These are phyloP conservation scores for Hypoxylon sp. DNA, from an alignment of 2,329 filamentous ascomycete genomes.

Conservation along the genomic window DNA sequence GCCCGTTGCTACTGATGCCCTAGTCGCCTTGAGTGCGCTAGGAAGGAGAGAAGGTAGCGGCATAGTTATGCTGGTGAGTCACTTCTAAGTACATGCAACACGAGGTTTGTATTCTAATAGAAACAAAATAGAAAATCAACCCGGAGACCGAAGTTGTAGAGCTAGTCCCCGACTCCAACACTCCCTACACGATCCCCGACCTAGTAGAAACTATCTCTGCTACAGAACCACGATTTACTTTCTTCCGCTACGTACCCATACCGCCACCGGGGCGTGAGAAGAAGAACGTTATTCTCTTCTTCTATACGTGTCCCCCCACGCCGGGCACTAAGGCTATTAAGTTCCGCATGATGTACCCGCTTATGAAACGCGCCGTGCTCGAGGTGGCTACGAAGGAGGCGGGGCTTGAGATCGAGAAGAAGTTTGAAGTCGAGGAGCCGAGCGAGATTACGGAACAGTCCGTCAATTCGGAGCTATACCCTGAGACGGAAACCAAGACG, in stretches of 20 bases:
- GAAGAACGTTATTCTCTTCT: constrained; percentile 77
- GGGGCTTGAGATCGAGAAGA: constrained; percentile 77
- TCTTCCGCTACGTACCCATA: constrained; percentile 74
- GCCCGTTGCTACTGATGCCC: constrained; percentile 73
- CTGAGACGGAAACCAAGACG: constrained; percentile 75
- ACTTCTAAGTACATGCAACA: constrained; percentile 18
- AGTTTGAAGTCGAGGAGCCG: constrained; percentile 77
- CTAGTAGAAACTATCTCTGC: constrained; percentile 74
- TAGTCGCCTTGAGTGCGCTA: constrained; percentile 74
- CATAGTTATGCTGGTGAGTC: constrained; percentile 76
- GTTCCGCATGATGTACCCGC: constrained; percentile 87
- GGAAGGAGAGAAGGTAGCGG: constrained; percentile 64
- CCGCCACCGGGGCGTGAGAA: constrained; percentile 63
- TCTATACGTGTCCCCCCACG: constrained; percentile 83
- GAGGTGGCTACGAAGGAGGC: constrained; percentile 76
- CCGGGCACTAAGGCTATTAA: constrained; percentile 77
- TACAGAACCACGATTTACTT: constrained; percentile 81
- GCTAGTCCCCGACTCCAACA: constrained; percentile 69
- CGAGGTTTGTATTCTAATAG: constrained; percentile 7
- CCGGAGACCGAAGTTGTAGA: constrained; percentile 77
- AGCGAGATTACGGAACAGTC: constrained; percentile 78
- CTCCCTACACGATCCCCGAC: constrained; percentile 69
- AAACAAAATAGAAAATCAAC: constrained; percentile 75
- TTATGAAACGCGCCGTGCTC: constrained; percentile 77
- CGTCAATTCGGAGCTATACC: constrained; percentile 77